These are phyloP conservation scores for Musa acuminata DNA, from an alignment of 176 grass and related monocot genomes.

Conservation along the genomic window DNA sequence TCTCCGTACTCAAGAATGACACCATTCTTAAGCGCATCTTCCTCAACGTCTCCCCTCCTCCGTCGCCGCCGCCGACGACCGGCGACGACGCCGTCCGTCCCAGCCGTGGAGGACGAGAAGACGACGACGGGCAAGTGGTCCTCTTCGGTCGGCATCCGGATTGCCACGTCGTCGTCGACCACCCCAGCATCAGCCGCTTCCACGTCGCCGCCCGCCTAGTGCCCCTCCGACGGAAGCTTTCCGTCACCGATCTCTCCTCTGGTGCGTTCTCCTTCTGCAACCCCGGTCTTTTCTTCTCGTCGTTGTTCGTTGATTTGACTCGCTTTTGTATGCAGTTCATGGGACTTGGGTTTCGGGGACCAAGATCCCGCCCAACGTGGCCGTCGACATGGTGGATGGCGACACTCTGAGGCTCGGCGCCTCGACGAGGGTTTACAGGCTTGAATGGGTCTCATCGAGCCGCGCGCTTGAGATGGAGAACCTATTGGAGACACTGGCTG, in stretches of 20 bases:
- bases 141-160: constrained; percentile 66
- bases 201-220: constrained; percentile 46
- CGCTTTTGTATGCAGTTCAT: constrained; percentile 43
- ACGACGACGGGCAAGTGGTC: constrained; percentile 28
- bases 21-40: constrained; percentile 65
- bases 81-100: not conserved
- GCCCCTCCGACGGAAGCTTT: constrained; percentile 37
- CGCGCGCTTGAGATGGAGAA: constrained; percentile 67
- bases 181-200: constrained; percentile 90
- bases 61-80: not conserved
- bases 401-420: constrained; percentile 52
- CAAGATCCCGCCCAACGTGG: constrained; percentile 48
- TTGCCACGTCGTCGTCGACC: constrained; percentile 69
- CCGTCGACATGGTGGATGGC: constrained; percentile 45
- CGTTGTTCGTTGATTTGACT: not conserved
- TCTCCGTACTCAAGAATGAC: constrained; percentile 65
- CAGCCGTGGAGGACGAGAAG: constrained; percentile 7
- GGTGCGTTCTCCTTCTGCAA: constrained; percentile 22
- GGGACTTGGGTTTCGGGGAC: constrained; percentile 79
- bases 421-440: constrained; percentile 64
- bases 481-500: constrained; percentile 43
- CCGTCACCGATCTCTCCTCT: constrained; percentile 61
- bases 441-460: constrained; percentile 63
- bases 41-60: constrained; percentile 40
- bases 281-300: not conserved